phyloP scores from a whole-genome alignment of 352 stramenopile genomes.

The Blastocystis hominis region DNA sequence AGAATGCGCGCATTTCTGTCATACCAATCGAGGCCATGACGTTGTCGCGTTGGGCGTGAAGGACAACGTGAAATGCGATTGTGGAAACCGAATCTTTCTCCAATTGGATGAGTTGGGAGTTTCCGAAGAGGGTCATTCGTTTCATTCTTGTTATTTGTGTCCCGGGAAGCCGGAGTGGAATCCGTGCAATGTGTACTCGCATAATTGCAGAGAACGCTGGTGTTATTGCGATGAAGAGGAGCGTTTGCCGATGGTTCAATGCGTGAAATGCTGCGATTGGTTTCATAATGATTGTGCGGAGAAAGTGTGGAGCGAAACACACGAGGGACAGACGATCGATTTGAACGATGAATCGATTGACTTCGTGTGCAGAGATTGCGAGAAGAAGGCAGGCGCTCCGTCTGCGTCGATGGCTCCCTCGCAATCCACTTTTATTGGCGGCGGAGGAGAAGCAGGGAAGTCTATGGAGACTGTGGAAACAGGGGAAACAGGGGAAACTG shows the following conservation, averaged over 20 bases:
- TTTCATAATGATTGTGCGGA: slow-evolving; percentile 51
- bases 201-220: slow-evolving; percentile 58
- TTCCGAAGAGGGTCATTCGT: background rate
- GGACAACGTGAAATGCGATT: slow-evolving; percentile 50
- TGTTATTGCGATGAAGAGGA: slow-evolving; percentile 58
- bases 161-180: slow-evolving; percentile 1
- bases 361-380: background rate
- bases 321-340: background rate
- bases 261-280: slow-evolving; percentile 56
- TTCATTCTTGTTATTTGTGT: slow-evolving; percentile 20
- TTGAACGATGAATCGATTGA: slow-evolving; percentile 29
- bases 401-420: background rate
- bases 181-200: slow-evolving; percentile 24
- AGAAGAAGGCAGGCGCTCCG: background rate
- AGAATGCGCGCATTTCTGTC: slow-evolving; percentile 56
- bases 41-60: slow-evolving; percentile 57
- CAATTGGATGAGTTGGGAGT: background rate
- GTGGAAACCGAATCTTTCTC: slow-evolving; percentile 51
- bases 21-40: slow-evolving; percentile 48
- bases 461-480: background rate
- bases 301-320: background rate
- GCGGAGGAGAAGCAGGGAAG: background rate
- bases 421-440: background rate
- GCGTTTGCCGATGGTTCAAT: slow-evolving; percentile 56
- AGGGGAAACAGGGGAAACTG: background rate